Percentiles rank a stretch among this genome's conserved stretches.
Conservation (phyloP, 352 stramenopile species). For the Pythium dissimile region DNA sequence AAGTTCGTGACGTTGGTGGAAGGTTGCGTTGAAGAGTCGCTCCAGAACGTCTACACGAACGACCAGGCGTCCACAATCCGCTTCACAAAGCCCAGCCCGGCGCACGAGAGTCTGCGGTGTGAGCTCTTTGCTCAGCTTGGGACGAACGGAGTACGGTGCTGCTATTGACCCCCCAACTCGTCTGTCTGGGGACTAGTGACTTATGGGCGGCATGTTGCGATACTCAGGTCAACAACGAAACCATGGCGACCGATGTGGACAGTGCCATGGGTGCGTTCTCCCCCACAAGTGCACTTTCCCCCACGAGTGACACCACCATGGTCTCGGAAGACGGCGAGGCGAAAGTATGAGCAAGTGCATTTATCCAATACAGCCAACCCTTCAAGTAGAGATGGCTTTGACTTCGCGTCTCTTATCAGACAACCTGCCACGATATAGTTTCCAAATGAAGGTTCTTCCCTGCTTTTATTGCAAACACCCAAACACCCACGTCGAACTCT, state of each 20-base stretch:
- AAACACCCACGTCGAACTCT: slow-evolving; percentile 8
- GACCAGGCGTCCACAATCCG: slow-evolving; percentile 87
- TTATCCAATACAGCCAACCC: too few relatives aligned
- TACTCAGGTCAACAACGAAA: slow-evolving; percentile 8
- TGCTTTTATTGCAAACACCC: slow-evolving; percentile 13
- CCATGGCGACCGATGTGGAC: slow-evolving; percentile 11
- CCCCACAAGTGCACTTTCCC: slow-evolving; percentile 10
- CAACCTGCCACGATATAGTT: neutral
- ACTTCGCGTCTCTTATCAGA: too few relatives aligned
- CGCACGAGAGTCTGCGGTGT: slow-evolving; percentile 72
- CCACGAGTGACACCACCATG: slow-evolving; percentile 13
- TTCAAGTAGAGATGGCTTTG: too few relatives aligned
- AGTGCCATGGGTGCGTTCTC: slow-evolving; percentile 10
- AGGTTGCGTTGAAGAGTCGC: slow-evolving; percentile 90
- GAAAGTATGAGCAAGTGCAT: slow-evolving; percentile 14
- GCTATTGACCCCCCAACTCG: too few relatives aligned
- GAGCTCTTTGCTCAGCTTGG: slow-evolving; percentile 80
- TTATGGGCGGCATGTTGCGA: too few relatives aligned
- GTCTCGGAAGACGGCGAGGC: slow-evolving; percentile 18
- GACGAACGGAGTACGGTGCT: slow-evolving; percentile 15
- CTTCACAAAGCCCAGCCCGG: slow-evolving; percentile 81
- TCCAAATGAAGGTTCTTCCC: slow-evolving; percentile 2
- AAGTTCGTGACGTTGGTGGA: slow-evolving; percentile 90
- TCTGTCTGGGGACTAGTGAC: too few relatives aligned
- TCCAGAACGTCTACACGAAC: slow-evolving; percentile 93